A percentile compares a stretch with the other conserved stretches of the same genome.
These are phyloP conservation scores for Umbellularia californica DNA, from an alignment of 164 flowering plant genomes.

Conservation along the genomic window DNA sequence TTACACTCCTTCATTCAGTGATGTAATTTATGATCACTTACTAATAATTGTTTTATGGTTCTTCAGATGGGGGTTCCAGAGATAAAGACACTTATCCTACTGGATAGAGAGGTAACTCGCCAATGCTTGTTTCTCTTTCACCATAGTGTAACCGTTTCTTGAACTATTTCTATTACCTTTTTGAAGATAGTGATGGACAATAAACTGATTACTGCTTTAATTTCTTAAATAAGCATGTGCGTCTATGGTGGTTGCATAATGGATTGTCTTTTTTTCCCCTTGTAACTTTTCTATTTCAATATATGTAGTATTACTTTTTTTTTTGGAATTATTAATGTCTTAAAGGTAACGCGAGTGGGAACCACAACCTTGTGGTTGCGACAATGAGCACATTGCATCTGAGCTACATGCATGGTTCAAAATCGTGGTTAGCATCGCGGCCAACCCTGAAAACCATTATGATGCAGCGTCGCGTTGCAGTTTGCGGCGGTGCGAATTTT, in stretches of 20 bases:
- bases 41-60: constrained; percentile 11
- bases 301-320: no score
- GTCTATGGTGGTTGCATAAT: neutral
- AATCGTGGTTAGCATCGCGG: no score
- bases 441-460: no score
- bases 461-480: no score
- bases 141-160: neutral
- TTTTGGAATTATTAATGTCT: no score
- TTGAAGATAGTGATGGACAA: neutral
- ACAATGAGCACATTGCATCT: no score
- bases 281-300: neutral
- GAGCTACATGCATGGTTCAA: no score
- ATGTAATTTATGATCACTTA: neutral
- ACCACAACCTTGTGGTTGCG: no score
- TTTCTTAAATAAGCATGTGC: neutral
- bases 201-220: constrained; percentile 2
- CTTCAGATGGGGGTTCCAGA: constrained; percentile 72
- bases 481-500: no score
- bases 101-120: constrained; percentile 81
- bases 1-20: neutral
- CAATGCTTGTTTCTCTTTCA: neutral
- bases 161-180: neutral
- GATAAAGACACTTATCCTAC: constrained; percentile 74
- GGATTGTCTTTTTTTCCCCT: no score
- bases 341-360: no score